Base-by-base conservation (phyloP, 805 yeast species). In the Barnettozyma sp. region DNA sequence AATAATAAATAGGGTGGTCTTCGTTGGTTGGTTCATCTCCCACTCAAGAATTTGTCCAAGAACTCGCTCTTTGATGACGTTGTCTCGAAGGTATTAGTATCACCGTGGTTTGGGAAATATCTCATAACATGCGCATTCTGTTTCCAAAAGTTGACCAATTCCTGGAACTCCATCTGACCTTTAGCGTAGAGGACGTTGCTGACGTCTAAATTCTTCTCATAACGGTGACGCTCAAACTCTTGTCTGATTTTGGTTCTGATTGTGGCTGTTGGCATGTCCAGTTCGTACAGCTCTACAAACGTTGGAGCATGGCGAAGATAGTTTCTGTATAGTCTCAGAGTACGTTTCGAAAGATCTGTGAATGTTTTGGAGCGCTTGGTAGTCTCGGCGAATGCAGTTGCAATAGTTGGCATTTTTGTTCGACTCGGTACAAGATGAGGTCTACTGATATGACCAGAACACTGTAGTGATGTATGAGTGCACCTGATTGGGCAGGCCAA, bases 101-200 rank as follows among this genome's bases (percentile, higher is more conserved):
- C 66, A 29, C 70, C 71, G 56, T 72, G 79, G 49, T 77, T 78
- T 47, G 78, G 83, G 49, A 84, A 84, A 66, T 79, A 84, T 62
- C 80, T 76, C 77, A 82, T 68, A 30, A 84, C 85, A 59, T 84
- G 94, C 45, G 88, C 74, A 55, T 75, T 77, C 67, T 85, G 94
- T 59, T 84, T 85, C 94, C 95, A 84, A 66, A 84, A 84, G 63
- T 85, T 85, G 52, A 79, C 71, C 53, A 83, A 70, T 56, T 84
- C 94, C 63, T 84, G 95, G 62, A 77, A 85, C 59, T 85, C 95
- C 92, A 82, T 82, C 53, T 82, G 87, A 6, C 90, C 94, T 65
- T 83, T 82, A 64, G 82, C 76, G 47, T 75, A 74, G 39, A 85
- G 66, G 13, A 82, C 70, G 59, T 84, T 85, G 44, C 71, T 68